Evolutionary conservation across 1,139 yeast species (phyloP).

Genomic region (Nakaseomyces delphensis): DNA sequence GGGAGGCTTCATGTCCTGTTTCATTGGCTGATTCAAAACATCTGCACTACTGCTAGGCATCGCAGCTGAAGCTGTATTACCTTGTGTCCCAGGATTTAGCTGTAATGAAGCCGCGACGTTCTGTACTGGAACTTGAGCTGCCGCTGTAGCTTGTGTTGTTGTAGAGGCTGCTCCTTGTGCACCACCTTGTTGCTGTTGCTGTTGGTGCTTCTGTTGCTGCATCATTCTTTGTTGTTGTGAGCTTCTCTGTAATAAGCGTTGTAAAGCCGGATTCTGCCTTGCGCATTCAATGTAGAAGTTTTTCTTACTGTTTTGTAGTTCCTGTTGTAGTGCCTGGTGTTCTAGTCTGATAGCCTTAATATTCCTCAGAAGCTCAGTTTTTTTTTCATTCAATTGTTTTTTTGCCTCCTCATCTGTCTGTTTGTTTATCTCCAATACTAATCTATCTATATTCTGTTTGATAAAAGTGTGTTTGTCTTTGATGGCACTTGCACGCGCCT

Average conservation of each 20-base stretch:
- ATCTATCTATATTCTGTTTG: constrained; percentile 27
- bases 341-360: constrained; percentile 23
- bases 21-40: constrained; percentile 11
- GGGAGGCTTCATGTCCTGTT: constrained; percentile 11
- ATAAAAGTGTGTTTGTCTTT: constrained; percentile 28
- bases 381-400: constrained; percentile 26
- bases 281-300: constrained; percentile 32
- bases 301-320: constrained; percentile 27
- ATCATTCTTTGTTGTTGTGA: constrained; percentile 25
- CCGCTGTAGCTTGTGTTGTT: constrained; percentile 10
- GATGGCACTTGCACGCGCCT: constrained; percentile 26
- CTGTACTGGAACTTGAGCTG: constrained; percentile 6
- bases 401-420: constrained; percentile 23
- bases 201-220: constrained; percentile 19
- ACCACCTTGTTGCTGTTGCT: constrained; percentile 14
- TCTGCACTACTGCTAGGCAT: constrained; percentile 17
- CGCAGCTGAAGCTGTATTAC: constrained; percentile 10
- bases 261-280: constrained; percentile 28
- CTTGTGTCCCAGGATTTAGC: constrained; percentile 10
- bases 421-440: constrained; percentile 26
- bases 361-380: constrained; percentile 23
- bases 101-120: constrained; percentile 8
- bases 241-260: constrained; percentile 24
- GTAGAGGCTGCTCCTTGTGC: constrained; percentile 5
- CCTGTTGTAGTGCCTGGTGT: constrained; percentile 23